These are phyloP conservation scores for Colletotrichum cereale DNA, from an alignment of 2,329 filamentous ascomycete species.

Conservation along the genomic window DNA sequence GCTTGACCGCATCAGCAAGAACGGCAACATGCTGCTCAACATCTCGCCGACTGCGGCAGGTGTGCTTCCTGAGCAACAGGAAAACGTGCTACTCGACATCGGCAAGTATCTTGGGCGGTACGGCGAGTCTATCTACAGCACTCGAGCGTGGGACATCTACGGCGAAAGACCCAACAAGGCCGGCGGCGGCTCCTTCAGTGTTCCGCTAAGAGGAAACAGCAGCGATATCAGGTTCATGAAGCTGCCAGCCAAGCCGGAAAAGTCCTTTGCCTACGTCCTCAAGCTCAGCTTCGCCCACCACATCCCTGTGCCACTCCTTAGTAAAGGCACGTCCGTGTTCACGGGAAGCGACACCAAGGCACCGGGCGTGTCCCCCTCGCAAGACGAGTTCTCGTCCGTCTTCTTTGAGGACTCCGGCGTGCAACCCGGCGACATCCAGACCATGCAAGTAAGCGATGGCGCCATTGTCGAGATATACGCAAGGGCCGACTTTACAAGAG, in stretches of 20 bases:
- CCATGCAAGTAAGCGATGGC: not conserved
- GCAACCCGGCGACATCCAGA: not conserved
- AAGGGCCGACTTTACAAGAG: not conserved
- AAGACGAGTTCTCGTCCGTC: not conserved
- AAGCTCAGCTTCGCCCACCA: not conserved
- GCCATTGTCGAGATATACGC: not conserved
- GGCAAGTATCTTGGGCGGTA: not conserved
- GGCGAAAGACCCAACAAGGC: not conserved
- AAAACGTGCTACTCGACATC: not conserved
- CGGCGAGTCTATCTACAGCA: not conserved
- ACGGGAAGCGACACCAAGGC: not conserved
- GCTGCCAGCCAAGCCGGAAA: not conserved
- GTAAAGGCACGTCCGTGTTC: not conserved
- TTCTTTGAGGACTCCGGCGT: not conserved
- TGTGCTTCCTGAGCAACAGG: not conserved
- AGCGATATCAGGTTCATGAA: not conserved
- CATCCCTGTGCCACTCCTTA: not conserved
- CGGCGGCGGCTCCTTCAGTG: not conserved
- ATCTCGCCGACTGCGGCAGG: not conserved
- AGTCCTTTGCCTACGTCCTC: not conserved
- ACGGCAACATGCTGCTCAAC: constrained; percentile 1
- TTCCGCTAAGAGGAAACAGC: not conserved
- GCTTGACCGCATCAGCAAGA: not conserved
- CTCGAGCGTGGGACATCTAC: not conserved
- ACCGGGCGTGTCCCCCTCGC: not conserved